These are phyloP conservation scores for Cunninghamia lanceolata DNA, from an alignment of 75 land plant species.

Conservation along the genomic window DNA sequence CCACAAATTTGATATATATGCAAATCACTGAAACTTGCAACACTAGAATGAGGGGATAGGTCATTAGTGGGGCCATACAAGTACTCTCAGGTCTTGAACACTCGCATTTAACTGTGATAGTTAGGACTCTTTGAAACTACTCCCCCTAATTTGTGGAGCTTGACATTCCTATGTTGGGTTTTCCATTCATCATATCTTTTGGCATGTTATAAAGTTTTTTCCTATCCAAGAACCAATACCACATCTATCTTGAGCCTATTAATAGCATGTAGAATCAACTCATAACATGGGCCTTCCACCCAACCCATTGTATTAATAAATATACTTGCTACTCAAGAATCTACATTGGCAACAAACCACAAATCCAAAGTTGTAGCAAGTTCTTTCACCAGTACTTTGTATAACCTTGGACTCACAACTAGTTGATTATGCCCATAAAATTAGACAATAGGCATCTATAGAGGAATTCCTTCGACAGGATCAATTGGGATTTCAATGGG, in stretches of 20 bases:
- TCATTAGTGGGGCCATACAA: conserved; percentile 87
- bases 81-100: conserved; percentile 32
- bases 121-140: too few relatives aligned
- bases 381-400: conserved; percentile 85
- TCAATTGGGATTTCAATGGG: conserved; percentile 95
- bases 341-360: conserved; percentile 76
- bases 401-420: conserved; percentile 76
- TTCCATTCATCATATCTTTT: too few relatives aligned
- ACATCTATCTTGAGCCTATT: conserved; percentile 83
- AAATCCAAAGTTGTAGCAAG: conserved; percentile 73
- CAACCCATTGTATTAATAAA: conserved; percentile 99
- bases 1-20: conserved; percentile 81
- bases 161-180: too few relatives aligned
- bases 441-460: conserved; percentile 85
- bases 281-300: conserved; percentile 96
- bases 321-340: conserved; percentile 87
- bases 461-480: conserved; percentile 85
- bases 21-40: conserved; percentile 75
- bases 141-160: too few relatives aligned
- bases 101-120: too few relatives aligned
- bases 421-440: conserved; percentile 90
- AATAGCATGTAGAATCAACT: conserved; percentile 91
- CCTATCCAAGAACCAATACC: conserved; percentile 92
- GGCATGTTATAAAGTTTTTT: conserved; percentile 28
- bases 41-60: conserved; percentile 77